Evolutionary conservation across 306 rosid genomes (phyloP).

Genomic region (Bauhinia variegata): DNA sequence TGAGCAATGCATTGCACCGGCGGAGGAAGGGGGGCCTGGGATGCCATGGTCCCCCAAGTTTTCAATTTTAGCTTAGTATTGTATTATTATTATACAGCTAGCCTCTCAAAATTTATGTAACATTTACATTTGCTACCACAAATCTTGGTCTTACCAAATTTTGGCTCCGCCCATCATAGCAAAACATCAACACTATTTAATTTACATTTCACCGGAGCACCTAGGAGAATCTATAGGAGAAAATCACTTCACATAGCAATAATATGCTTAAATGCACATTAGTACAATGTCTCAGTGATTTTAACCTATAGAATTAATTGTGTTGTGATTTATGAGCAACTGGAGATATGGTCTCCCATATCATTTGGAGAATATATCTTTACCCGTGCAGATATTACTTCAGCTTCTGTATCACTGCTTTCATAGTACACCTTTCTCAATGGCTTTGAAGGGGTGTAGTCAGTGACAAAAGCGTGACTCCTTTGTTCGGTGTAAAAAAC

Average conservation of each 20-base stretch:
- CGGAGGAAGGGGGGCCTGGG: too few species aligned
- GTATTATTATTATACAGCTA: too few species aligned
- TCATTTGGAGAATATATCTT: conserved; percentile 25
- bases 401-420: conserved; percentile 48
- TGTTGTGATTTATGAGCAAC: conserved; percentile 14
- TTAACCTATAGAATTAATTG: conserved; percentile 14
- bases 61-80: too few species aligned
- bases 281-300: conserved; percentile 20
- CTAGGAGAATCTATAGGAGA: conserved; percentile 23
- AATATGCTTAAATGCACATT: conserved; percentile 22
- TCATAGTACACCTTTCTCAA: conserved; percentile 23
- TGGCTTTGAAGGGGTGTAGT: conserved; percentile 11
- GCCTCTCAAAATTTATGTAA: too few species aligned
- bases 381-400: conserved; percentile 49
- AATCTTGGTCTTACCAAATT: too few species aligned
- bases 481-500: background rate
- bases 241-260: conserved; percentile 27
- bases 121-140: too few species aligned
- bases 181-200: conserved; percentile 25
- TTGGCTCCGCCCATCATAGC: too few species aligned
- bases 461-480: conserved; percentile 9
- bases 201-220: conserved; percentile 3
- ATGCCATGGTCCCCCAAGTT: too few species aligned
- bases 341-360: conserved; percentile 30
- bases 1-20: conserved; percentile 17